Conservation (phyloP, 2,329 filamentous ascomycete genomes). For the Cercospora canescens region DNA sequence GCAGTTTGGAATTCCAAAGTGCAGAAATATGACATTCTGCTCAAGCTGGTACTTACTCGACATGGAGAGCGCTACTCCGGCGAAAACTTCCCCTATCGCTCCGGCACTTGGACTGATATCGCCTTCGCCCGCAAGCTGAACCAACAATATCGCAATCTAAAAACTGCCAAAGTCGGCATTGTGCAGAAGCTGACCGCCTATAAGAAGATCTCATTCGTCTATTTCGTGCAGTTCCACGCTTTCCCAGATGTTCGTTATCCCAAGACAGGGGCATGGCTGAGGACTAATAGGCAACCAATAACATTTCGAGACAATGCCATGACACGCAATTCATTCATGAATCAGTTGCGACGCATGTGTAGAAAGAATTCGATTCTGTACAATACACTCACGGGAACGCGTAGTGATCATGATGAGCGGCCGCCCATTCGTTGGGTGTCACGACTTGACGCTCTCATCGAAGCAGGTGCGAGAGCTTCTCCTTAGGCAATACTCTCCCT, state of each 20-base stretch:
- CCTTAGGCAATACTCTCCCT: neutral
- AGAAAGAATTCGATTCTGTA: conserved; percentile 11
- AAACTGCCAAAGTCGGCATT: conserved; percentile 19
- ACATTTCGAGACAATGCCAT: conserved; percentile 11
- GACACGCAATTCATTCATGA: conserved; percentile 20
- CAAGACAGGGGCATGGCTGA: conserved; percentile 1
- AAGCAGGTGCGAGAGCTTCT: neutral
- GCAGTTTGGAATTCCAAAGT: neutral
- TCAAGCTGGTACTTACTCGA: conserved; percentile 21
- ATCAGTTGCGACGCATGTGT: conserved; percentile 12
- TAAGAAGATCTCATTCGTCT: conserved; percentile 21
- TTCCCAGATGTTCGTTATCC: conserved; percentile 2
- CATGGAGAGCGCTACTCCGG: conserved; percentile 21
- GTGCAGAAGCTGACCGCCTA: conserved; percentile 23
- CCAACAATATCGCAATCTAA: conserved; percentile 17
- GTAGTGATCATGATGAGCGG: neutral
- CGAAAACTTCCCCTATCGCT: conserved; percentile 3
- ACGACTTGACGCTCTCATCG: conserved; percentile 16
- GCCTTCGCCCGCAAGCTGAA: conserved; percentile 14
- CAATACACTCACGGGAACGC: neutral
- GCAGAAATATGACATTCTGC: neutral
- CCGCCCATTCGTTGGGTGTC: conserved; percentile 11
- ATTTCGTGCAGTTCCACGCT: conserved; percentile 22
- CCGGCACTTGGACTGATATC: conserved; percentile 18
- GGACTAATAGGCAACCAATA: conserved; percentile 15